Evolutionary conservation across 305 asterid genomes (phyloP).

Genomic region (Coffea humblotiana): DNA sequence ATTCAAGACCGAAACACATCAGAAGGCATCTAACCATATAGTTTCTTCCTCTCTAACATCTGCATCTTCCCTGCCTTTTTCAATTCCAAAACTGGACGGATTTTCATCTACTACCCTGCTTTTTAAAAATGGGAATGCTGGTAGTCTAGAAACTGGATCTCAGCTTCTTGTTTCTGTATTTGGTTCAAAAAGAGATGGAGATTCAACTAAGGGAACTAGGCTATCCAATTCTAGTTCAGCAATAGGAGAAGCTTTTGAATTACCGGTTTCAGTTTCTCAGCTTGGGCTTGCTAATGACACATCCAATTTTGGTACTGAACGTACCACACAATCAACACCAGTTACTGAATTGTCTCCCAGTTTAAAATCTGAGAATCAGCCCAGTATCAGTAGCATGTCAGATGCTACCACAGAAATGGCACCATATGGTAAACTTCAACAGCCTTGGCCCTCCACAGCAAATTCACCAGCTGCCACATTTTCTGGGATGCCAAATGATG

Average conservation of each 20-base stretch:
- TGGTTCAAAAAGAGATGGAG: slow-evolving; percentile 38
- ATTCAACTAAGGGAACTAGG: slow-evolving; percentile 29
- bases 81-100: slow-evolving; percentile 23
- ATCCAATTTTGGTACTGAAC: slow-evolving; percentile 32
- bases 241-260: slow-evolving; percentile 31
- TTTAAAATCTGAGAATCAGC: slow-evolving; percentile 40
- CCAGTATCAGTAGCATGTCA: slow-evolving; percentile 33
- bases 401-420: slow-evolving; percentile 31
- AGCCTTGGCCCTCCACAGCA: slow-evolving; percentile 31
- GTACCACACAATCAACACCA: slow-evolving; percentile 30
- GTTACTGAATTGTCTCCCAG: slow-evolving; percentile 29
- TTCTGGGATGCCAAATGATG: slow-evolving; percentile 40
- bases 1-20: slow-evolving; percentile 33
- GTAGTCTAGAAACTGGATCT: slow-evolving; percentile 35
- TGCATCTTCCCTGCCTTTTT: slow-evolving; percentile 34
- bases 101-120: slow-evolving; percentile 32
- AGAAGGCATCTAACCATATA: slow-evolving; percentile 37
- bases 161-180: slow-evolving; percentile 30
- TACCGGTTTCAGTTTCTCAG: slow-evolving; percentile 39
- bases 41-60: slow-evolving; percentile 32
- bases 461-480: slow-evolving; percentile 33
- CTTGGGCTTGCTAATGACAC: slow-evolving; percentile 31
- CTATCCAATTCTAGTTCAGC: slow-evolving; percentile 31
- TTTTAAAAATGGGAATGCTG: slow-evolving; percentile 28
- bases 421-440: slow-evolving; percentile 37